These are phyloP conservation scores for Oryza punctata DNA, from an alignment of 176 grass and related monocot species.

Conservation along the genomic window DNA sequence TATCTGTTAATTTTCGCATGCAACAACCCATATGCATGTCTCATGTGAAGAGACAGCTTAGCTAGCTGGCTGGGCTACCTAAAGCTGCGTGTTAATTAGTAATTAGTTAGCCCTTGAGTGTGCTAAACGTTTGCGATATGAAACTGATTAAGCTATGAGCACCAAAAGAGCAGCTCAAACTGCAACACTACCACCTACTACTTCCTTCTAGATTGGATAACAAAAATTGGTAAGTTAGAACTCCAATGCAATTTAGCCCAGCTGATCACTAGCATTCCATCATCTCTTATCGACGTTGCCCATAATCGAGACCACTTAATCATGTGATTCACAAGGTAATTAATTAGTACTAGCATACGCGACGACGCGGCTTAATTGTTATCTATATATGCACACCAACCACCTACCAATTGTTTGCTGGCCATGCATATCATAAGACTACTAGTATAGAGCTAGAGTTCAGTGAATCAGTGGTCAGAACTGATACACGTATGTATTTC, in stretches of 20 bases:
- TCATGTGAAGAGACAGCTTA: conserved; percentile 40
- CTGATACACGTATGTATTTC: neutral
- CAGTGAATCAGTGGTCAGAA: neutral
- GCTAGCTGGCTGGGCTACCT: conserved; percentile 6
- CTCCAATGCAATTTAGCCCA: neutral
- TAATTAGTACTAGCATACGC: neutral
- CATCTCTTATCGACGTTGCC: neutral
- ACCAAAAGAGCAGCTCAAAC: neutral
- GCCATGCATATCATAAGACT: neutral
- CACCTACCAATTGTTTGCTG: neutral
- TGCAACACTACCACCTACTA: neutral
- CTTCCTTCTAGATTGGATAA: neutral
- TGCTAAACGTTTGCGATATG: conserved; percentile 36
- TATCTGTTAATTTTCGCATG: neutral
- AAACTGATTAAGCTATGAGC: neutral
- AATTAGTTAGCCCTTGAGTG: neutral
- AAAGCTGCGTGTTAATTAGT: neutral
- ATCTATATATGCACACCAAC: neutral
- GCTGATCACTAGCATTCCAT: neutral
- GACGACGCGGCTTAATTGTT: neutral
- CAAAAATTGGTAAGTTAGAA: neutral
- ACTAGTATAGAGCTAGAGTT: neutral
- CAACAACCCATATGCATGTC: conserved; percentile 15
- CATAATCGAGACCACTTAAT: neutral
- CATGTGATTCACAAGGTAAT: neutral